phyloP scores from a whole-genome alignment of 164 flowering plant genomes.

The Cinnamomum micranthum region DNA sequence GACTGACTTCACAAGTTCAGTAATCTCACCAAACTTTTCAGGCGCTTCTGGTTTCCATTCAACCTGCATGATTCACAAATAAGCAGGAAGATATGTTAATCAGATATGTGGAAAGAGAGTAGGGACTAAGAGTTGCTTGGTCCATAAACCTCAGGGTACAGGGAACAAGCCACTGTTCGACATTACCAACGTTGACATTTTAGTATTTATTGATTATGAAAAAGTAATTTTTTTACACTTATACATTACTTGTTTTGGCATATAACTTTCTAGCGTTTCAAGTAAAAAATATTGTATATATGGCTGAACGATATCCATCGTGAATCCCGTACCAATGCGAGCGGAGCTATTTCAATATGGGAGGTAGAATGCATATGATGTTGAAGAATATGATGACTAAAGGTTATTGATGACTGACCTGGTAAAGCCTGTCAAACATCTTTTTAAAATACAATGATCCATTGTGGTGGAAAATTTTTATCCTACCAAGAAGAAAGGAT shows the following conservation, averaged over 20 bases:
- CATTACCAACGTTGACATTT: no score
- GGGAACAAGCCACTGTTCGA: no score
- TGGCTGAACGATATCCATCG: no score
- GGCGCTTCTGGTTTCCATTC: conserved; percentile 39
- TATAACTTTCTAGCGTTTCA: no score
- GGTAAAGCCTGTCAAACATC: conserved; percentile 90
- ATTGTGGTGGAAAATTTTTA: conserved; percentile 79
- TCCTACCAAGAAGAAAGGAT: conserved; percentile 40
- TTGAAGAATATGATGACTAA: neutral
- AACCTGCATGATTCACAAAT: conserved; percentile 19
- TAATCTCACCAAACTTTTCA: conserved; percentile 28
- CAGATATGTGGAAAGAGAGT: neutral
- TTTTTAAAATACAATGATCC: conserved; percentile 75
- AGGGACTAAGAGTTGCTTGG: neutral
- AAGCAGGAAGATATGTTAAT: neutral
- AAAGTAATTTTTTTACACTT: no score
- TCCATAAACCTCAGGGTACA: neutral
- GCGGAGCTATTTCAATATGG: no score
- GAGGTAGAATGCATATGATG: neutral
- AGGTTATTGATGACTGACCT: conserved; percentile 46
- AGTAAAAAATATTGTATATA: no score
- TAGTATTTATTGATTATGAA: no score
- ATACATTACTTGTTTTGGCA: no score
- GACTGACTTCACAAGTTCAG: conserved; percentile 25
- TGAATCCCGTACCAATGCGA: no score